Percentiles rank a stretch among this genome's conserved stretches.
Conservation (phyloP, 2,329 filamentous ascomycete species). For the Diplodia scrobiculata region DNA sequence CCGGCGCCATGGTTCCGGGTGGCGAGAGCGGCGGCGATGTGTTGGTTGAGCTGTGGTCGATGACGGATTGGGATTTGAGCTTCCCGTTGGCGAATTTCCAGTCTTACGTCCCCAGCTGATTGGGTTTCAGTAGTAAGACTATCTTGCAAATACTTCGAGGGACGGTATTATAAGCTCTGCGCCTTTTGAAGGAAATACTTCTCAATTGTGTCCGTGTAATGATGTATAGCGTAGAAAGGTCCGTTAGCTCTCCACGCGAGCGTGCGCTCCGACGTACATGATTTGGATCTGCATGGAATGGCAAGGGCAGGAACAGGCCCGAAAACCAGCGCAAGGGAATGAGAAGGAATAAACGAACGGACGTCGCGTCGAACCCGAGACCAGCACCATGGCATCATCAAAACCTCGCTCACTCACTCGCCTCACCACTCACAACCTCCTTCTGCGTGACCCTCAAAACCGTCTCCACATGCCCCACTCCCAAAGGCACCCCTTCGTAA, state of each 20-base stretch:
- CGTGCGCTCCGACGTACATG: no score
- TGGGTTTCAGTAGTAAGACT: no score
- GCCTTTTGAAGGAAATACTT: neutral
- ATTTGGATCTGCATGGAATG: no score
- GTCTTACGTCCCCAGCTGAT: neutral
- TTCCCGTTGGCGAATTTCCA: neutral
- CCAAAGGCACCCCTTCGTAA: neutral
- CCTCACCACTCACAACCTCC: neutral
- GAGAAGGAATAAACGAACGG: no score
- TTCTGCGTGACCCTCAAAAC: neutral
- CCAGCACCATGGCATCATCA: no score
- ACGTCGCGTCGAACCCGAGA: no score
- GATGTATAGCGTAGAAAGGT: no score
- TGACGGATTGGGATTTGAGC: conserved; percentile 1
- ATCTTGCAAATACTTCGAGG: neutral
- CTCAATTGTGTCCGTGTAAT: neutral
- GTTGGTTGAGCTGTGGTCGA: conserved; percentile 1
- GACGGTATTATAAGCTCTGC: no score
- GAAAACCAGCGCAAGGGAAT: no score
- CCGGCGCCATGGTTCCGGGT: neutral
- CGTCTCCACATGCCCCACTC: neutral
- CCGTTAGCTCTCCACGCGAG: no score
- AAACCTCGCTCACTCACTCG: neutral
- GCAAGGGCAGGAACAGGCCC: no score
- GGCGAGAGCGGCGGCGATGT: neutral